Evolutionary conservation across 176 grass and related monocot genomes (phyloP).

Genomic region (Saccharum officinarum): DNA sequence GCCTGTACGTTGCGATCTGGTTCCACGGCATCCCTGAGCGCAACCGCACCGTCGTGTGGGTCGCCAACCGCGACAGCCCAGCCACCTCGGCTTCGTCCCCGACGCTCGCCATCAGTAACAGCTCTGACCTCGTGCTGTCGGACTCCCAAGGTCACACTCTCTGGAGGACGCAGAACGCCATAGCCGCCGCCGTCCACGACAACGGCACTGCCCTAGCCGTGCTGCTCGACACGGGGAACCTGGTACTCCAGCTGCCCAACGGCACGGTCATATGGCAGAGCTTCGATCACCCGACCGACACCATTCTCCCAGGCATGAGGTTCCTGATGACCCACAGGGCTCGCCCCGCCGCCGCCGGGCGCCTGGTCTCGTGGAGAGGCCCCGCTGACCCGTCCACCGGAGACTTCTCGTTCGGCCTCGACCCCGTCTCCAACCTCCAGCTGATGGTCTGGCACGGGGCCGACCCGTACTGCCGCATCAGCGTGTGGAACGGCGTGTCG

Average conservation of each 20-base stretch:
- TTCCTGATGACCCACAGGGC: not conserved
- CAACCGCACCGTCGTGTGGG: constrained; percentile 32
- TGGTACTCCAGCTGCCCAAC: constrained; percentile 19
- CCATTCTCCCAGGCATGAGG: constrained; percentile 27
- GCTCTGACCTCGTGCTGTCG: not conserved
- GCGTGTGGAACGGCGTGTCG: not conserved
- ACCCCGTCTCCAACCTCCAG: constrained; percentile 24
- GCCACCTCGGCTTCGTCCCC: not conserved
- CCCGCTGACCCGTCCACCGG: constrained; percentile 34
- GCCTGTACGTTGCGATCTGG: constrained; percentile 44
- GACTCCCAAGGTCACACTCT: not conserved
- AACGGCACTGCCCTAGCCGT: not conserved
- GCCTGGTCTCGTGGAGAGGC: constrained; percentile 33
- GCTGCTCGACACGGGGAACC: constrained; percentile 23
- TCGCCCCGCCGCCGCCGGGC: not conserved
- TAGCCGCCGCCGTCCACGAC: not conserved
- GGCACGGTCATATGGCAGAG: constrained; percentile 44
- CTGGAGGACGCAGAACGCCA: not conserved
- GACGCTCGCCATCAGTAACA: constrained; percentile 8
- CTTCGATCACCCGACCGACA: constrained; percentile 41
- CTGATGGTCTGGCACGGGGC: constrained; percentile 18
- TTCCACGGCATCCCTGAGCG: constrained; percentile 25
- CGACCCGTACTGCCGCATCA: not conserved
- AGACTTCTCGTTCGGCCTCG: constrained; percentile 22
- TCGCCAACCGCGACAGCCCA: constrained; percentile 46